Evolutionary conservation across 805 yeast species (phyloP).

Genomic region (Lipomyces starkeyi): DNA sequence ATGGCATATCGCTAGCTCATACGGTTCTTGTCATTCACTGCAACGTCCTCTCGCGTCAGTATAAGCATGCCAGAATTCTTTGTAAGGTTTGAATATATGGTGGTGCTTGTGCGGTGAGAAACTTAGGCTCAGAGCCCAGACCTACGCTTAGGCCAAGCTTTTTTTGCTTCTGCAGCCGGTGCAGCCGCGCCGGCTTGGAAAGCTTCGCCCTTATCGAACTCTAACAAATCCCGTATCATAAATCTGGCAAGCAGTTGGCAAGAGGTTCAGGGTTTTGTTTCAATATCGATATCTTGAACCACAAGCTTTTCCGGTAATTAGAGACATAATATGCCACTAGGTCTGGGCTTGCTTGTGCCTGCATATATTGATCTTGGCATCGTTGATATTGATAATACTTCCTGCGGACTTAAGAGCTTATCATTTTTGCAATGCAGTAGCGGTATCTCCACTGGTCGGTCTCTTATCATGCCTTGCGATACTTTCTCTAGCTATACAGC

Average conservation of each 20-base stretch:
- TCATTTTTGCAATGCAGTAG: not conserved
- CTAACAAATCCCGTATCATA: not conserved
- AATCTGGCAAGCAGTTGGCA: not conserved
- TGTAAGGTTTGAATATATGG: not conserved
- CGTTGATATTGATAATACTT: not conserved
- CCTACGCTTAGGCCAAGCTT: slow-evolving; percentile 6
- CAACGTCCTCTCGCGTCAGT: not conserved
- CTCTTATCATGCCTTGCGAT: not conserved
- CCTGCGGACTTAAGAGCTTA: not conserved
- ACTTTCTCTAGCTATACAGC: not conserved
- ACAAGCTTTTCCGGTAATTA: slow-evolving; percentile 1
- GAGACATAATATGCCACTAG: not conserved
- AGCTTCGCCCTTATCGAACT: slow-evolving; percentile 8
- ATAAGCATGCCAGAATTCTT: not conserved
- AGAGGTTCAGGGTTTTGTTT: slow-evolving; percentile 1
- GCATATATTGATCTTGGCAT: not conserved
- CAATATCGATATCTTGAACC: not conserved
- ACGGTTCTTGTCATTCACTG: not conserved
- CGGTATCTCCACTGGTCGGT: slow-evolving; percentile 5
- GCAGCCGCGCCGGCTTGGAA: not conserved
- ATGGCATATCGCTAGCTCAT: not conserved
- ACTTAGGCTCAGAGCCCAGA: slow-evolving; percentile 1
- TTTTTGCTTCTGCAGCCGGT: not conserved
- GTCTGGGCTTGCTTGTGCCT: not conserved
- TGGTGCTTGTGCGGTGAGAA: slow-evolving; percentile 3